Percentiles rank a stretch among this genome's conserved stretches.
phyloP scores from a whole-genome alignment of 441 rosid species.

The Breynia disticha region DNA sequence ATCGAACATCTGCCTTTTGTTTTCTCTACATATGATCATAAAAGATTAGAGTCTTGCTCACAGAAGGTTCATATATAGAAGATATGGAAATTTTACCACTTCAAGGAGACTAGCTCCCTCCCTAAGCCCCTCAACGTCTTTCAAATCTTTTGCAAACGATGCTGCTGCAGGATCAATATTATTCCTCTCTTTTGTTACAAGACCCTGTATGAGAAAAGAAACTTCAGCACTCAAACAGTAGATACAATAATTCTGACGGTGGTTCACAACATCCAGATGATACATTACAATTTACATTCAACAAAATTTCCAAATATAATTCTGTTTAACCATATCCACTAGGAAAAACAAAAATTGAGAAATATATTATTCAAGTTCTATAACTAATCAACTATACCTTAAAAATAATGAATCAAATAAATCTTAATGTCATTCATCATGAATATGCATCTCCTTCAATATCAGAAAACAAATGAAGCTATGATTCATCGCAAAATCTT shows the following conservation, averaged over 20 bases:
- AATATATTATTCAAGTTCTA: not conserved
- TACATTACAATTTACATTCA: not conserved
- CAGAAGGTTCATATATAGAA: slow-evolving; percentile 10
- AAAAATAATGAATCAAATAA: not conserved
- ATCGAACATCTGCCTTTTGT: not conserved
- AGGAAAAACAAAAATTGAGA: too few relatives aligned
- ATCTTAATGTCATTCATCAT: too few relatives aligned
- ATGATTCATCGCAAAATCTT: not conserved
- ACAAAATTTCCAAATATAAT: too few relatives aligned
- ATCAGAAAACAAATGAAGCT: not conserved
- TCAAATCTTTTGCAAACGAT: slow-evolving; percentile 71
- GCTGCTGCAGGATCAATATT: slow-evolving; percentile 78
- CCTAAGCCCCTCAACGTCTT: slow-evolving; percentile 47
- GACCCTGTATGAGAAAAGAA: slow-evolving; percentile 54
- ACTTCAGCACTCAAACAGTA: not conserved
- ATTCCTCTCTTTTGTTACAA: slow-evolving; percentile 75
- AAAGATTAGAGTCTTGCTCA: slow-evolving; percentile 4
- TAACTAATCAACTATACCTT: not conserved
- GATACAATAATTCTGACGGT: not conserved
- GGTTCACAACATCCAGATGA: not conserved
- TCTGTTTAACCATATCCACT: too few relatives aligned
- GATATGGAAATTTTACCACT: slow-evolving; percentile 56
- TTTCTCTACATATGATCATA: not conserved
- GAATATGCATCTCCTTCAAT: not conserved
- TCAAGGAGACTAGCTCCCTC: slow-evolving; percentile 84